These are phyloP conservation scores for Bromus sterilis DNA, from an alignment of 176 grass and related monocot genomes.

Conservation along the genomic window DNA sequence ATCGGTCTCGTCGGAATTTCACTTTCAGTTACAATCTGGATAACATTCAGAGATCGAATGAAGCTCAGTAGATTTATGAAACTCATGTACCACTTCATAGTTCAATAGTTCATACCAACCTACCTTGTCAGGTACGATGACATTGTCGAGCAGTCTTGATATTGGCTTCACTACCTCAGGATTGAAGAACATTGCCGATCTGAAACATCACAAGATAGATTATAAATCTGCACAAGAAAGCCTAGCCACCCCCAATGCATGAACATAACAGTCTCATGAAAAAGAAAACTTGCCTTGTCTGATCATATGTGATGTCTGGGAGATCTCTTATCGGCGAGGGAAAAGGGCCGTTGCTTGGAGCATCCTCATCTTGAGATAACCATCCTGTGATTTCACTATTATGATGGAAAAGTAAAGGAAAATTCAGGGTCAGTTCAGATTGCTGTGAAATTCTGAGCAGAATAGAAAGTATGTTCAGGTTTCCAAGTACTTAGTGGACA, in stretches of 20 bases:
- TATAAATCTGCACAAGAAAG: not conserved
- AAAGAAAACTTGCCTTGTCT: conserved; percentile 6
- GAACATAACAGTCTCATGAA: not conserved
- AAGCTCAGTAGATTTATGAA: not conserved
- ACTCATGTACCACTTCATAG: not conserved
- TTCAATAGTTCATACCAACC: too few relatives aligned
- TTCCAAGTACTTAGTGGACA: conserved; percentile 26
- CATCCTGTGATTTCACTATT: conserved; percentile 40
- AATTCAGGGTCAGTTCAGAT: not conserved
- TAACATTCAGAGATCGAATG: not conserved
- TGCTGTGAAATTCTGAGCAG: not conserved
- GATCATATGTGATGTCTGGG: conserved; percentile 16
- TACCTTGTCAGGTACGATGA: conserved; percentile 22
- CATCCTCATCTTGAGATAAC: not conserved
- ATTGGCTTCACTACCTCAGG: not conserved
- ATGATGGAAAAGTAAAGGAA: not conserved
- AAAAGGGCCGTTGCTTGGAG: not conserved
- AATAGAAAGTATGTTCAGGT: not conserved
- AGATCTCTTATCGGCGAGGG: not conserved
- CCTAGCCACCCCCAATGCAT: not conserved
- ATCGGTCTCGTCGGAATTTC: conserved; percentile 6
- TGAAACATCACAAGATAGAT: not conserved
- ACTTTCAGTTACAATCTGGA: conserved; percentile 21
- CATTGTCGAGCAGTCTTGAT: conserved; percentile 19
- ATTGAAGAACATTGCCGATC: conserved; percentile 31